These are phyloP conservation scores for Ganoderma leucocontextum DNA, from an alignment of 1,284 basidiomycete genomes.

Conservation along the genomic window DNA sequence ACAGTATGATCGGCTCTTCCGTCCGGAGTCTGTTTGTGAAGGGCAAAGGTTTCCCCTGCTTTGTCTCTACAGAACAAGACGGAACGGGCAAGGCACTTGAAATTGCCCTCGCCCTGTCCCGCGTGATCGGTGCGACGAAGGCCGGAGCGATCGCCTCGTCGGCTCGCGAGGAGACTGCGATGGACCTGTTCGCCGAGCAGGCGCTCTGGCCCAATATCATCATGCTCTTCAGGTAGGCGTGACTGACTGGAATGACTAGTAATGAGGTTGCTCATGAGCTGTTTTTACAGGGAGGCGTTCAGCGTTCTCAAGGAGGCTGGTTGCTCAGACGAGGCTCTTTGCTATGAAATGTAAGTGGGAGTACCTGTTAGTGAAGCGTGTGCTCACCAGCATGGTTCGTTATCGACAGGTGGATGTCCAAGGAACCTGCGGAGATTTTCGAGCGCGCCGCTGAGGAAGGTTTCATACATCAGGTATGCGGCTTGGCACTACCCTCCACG, in stretches of 20 bases:
- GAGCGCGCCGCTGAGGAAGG: slow-evolving; percentile 73
- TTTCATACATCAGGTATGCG: slow-evolving; percentile 60
- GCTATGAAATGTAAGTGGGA: slow-evolving; percentile 65
- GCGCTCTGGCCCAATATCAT: slow-evolving; percentile 75
- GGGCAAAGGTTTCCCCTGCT: slow-evolving; percentile 70
- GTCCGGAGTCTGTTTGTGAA: slow-evolving; percentile 69
- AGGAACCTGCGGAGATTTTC: slow-evolving; percentile 76
- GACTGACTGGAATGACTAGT: no score
- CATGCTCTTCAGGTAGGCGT: slow-evolving; percentile 57
- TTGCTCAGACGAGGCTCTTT: slow-evolving; percentile 72
- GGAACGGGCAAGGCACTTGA: slow-evolving; percentile 58
- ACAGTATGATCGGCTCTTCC: slow-evolving; percentile 71
- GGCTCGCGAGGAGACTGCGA: slow-evolving; percentile 69
- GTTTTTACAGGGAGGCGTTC: slow-evolving; percentile 64
- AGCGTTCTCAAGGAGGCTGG: slow-evolving; percentile 69
- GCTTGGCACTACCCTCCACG: background rate
- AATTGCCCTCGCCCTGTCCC: slow-evolving; percentile 61
- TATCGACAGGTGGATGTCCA: slow-evolving; percentile 70
- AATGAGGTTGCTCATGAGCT: slow-evolving; percentile 4
- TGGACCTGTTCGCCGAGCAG: slow-evolving; percentile 74
- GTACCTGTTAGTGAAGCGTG: no score
- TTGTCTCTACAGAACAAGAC: slow-evolving; percentile 71
- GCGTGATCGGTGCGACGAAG: slow-evolving; percentile 68
- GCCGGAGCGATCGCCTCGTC: slow-evolving; percentile 73
- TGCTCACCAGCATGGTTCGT: background rate